Evolutionary conservation across 192 early-diverging fungal species (phyloP), one percentile per base, ranked within the genome.

Genomic region (Phlyctochytrium arcticum): DNA sequence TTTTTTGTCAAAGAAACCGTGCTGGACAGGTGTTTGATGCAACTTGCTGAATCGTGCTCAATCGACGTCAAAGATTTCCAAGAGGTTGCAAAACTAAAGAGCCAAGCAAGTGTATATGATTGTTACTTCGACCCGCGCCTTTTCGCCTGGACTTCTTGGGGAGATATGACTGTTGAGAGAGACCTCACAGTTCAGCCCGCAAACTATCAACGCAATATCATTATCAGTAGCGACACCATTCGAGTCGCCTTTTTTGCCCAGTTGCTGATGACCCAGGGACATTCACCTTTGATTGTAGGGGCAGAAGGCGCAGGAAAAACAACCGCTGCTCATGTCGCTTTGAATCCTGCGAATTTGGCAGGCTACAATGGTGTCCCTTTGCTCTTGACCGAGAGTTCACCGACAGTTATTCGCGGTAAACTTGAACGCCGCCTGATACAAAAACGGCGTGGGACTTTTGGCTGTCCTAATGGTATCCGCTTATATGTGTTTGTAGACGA

Each of bases 91-190:
- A 26, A 3, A 15, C 30, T 73, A 8, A 70, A 70, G 37, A 36
- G 35, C 15, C 21, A 12, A 6, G 24, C 32, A 12, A 46, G 54
- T n/a, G 57, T 76, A 17, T 76, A 69, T 53, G 74, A 76, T 39
- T 73, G 42, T 39, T 48, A 67, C 48, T 67, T 73, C 56, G 74
- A 73, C 30, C 15, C 58, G n/a, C 57, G 60, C 10, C 29, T 70
- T n/a, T 39, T 72, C 7, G 26, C n/a, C 23, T 76, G 74, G 74
- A 60, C n/a, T 34, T 32, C 33, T 24, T 76, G 74, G 74, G 32
- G 17, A 9, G 27, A 19, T 23, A 26, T 56, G 9, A 48, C 34
- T 30, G 31, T 30, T 37, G 60, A 70, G 54, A 39, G 34, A 10
- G 35, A 32, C 15, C 17, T 48, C 23, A 4, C 53, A 5, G 59